These are phyloP conservation scores for Corynascus novoguineensis DNA, from an alignment of 495 filamentous ascomycete species.

Conservation along the genomic window DNA sequence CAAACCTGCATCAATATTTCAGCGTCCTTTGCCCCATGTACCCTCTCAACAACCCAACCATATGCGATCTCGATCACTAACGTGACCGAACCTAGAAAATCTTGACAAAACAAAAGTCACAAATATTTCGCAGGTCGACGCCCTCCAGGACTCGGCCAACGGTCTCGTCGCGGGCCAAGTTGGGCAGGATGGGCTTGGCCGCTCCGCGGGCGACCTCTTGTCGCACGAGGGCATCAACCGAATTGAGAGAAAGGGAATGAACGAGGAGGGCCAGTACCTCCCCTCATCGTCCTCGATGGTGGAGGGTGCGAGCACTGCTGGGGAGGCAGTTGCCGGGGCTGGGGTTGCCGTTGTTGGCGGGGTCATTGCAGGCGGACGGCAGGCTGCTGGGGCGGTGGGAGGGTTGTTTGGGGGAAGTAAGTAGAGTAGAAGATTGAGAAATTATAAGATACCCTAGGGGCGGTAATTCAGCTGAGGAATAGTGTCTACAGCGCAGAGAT, in stretches of 20 bases:
- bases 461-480: too few relatives aligned
- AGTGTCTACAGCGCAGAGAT: too few relatives aligned
- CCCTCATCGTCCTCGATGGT: not conserved
- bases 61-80: too few relatives aligned
- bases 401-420: not conserved
- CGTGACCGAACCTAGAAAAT: conserved; percentile 40
- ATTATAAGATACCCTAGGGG: too few relatives aligned
- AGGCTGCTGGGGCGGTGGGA: not conserved
- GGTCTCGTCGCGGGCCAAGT: conserved; percentile 54
- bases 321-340: conserved; percentile 12
- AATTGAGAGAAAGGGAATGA: conserved; percentile 56
- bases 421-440: not conserved
- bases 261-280: conserved; percentile 50
- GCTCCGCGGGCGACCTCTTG: conserved; percentile 53
- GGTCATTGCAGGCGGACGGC: not conserved
- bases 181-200: conserved; percentile 56
- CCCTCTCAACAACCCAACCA: not conserved
- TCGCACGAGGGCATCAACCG: conserved; percentile 63
- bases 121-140: conserved; percentile 54
- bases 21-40: not conserved
- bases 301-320: not conserved
- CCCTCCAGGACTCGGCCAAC: conserved; percentile 57
- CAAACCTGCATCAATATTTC: not conserved
- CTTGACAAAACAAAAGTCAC: conserved; percentile 64
- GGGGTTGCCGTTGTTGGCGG: conserved; percentile 8